Conservation (phyloP, 2,329 filamentous ascomycete species). For the Sporothrix variecibatus region DNA sequence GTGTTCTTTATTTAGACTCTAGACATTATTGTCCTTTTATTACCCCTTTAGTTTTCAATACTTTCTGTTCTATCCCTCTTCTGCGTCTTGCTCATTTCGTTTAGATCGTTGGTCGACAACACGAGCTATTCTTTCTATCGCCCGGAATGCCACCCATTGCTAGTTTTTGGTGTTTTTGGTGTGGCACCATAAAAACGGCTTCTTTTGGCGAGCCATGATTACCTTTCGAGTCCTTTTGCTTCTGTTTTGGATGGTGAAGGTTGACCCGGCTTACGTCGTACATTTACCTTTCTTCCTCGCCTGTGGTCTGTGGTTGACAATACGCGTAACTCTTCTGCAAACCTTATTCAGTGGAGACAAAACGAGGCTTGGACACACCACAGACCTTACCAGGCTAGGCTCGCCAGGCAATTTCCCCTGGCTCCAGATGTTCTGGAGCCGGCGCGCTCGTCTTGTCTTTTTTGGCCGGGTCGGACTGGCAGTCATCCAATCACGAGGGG, state of each 20-base stretch:
- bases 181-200: neutral
- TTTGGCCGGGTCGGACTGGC: neutral
- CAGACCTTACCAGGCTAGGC: no score
- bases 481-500: neutral
- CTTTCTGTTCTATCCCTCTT: no score
- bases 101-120: neutral
- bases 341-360: conserved; percentile 10
- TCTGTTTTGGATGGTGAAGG: neutral
- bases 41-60: neutral
- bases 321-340: neutral
- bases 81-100: neutral
- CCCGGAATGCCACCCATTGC: no score
- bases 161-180: neutral
- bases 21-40: neutral
- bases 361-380: neutral
- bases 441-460: neutral
- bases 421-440: neutral
- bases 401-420: neutral
- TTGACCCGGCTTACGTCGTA: neutral
- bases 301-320: neutral
- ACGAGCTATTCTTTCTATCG: neutral
- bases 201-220: neutral
- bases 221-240: neutral
- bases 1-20: neutral
- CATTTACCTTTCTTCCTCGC: neutral